Evolutionary conservation across 2,329 filamentous ascomycete genomes (phyloP), one percentile per base, ranked within the genome.

Genomic region (Cytospora piceae): DNA sequence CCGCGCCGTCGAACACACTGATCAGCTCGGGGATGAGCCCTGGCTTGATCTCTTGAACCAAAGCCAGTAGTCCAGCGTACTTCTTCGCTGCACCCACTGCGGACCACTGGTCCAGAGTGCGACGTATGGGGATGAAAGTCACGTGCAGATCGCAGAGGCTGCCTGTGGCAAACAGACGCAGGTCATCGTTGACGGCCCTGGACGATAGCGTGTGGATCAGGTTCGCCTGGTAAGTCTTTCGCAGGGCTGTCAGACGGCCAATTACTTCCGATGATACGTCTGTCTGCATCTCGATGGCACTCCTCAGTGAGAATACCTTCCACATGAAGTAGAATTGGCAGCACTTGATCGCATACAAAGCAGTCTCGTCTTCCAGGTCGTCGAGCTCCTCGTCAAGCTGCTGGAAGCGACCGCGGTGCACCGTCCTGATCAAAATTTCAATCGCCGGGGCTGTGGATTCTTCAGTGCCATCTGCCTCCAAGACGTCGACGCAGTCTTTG

Each of bases 301-400:
- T 80, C 68, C 82, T 81, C 67, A 92, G 73, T 61, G 83, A 81
- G 61, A 87, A 85, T 27, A 90, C 85, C 74, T 95, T 94, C 95
- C 95, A 99, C 87, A 96, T 92, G 74, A 97, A 96, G 79, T 97
- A 98, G 78, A 96, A 93, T 56, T 93, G 84, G 59, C 90, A 83
- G 2, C 89, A 84, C 70, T 91, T 90, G 72, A 96, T 90, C 34
- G 93, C 90, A 71, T 89, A 90, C 2, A 87, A 83, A 8, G 93
- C 88, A 53, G 95, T 82, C 69, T 92, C 88, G 70, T 95, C 91
- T 76, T 98, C 94, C 15, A 92, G 81, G 53, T 88, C 88, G 69
- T 93, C 90, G 31, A 89, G 83, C 17, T 90, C 89, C 53, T 89
- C 86, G 63, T 93, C 87, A 3, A 88, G 80, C 62, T 90, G 87